Base-by-base conservation (phyloP, 192 early-diverging fungal species). In the Coemansia sp. region DNA sequence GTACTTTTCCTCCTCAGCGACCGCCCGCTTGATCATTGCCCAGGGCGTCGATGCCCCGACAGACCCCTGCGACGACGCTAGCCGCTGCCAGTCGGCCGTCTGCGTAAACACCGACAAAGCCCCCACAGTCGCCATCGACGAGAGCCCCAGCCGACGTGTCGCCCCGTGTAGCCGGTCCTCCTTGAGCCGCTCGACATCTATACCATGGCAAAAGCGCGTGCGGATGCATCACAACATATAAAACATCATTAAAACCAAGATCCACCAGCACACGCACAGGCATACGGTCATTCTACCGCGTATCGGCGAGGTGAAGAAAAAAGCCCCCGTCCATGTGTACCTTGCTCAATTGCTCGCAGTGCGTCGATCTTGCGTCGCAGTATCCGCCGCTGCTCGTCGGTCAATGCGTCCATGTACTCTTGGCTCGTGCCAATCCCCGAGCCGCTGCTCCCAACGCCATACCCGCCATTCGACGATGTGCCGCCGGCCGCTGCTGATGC, bases 1-100 rank as follows among this genome's bases (percentile, higher is more conserved):
- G 67, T 77, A 77, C 57, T 77, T 77, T 41, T 77, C 73, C 26
- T 77, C 73, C 38, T 77, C 73, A 9, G 58, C 73, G 17, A 77
- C 73, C 8, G 66, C 67, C 55, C 70, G 69, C 62, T 77, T 77
- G 20, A 77, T 43, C 73, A 62, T 55, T 5, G 69, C 73, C 73
- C 73, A 77, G 11, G 48, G 48, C 25, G 63, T 58, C 17, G 62
- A 53, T 22, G 44, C 39, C 3, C 30, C 56, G 13, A 67, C 36
- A 33, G 49, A 55, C 55, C 51, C 48, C 4, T 24, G 8, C 9
- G 64, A 49, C 9, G 10, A 14, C 17, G 25, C 4, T 5, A 64
- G 30, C 7, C 20, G 32, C 37, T 23, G 43, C 72, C 72, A 75
- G 52, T 75, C 72, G 13, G 38, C 32, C 6, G 46, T 20, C 11